Evolutionary conservation across 257 asterid genomes (phyloP).

Genomic region (Mentha longifolia): DNA sequence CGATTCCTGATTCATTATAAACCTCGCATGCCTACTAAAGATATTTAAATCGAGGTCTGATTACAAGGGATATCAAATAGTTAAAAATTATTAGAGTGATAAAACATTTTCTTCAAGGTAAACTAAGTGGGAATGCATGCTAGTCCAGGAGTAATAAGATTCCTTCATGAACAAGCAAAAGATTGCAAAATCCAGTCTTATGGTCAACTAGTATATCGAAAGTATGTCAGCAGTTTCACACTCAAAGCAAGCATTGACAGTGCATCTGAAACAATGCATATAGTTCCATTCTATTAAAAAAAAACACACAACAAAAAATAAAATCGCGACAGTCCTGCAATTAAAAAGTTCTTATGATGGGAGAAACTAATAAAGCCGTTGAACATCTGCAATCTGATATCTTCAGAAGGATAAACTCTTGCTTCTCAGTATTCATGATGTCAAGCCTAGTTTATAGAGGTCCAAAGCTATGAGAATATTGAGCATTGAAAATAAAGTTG

Average conservation of each 20-base stretch:
- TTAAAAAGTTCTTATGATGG: neutral
- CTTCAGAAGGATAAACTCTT: neutral
- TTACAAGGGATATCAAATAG: slow-evolving; percentile 28
- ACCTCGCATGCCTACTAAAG: slow-evolving; percentile 80
- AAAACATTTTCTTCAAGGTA: slow-evolving; percentile 3
- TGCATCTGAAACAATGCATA: neutral
- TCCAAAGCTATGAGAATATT: neutral
- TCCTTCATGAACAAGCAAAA: neutral
- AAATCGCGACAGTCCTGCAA: no score
- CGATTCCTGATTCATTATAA: slow-evolving; percentile 77
- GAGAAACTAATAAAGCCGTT: neutral
- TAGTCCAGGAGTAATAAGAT: neutral
- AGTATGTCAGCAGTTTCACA: neutral
- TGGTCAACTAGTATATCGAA: neutral
- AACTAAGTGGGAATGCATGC: neutral
- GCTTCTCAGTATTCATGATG: neutral
- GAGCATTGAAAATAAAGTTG: neutral
- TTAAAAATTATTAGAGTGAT: neutral
- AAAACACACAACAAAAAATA: no score
- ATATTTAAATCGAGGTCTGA: slow-evolving; percentile 42
- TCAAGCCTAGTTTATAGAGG: neutral
- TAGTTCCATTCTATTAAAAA: neutral
- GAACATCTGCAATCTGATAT: neutral
- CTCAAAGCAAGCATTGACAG: slow-evolving; percentile 10
- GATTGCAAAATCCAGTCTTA: neutral